These are phyloP conservation scores for Rhodosporidiobolus odoratus DNA, from an alignment of 768 basidiomycete genomes.

Conservation along the genomic window DNA sequence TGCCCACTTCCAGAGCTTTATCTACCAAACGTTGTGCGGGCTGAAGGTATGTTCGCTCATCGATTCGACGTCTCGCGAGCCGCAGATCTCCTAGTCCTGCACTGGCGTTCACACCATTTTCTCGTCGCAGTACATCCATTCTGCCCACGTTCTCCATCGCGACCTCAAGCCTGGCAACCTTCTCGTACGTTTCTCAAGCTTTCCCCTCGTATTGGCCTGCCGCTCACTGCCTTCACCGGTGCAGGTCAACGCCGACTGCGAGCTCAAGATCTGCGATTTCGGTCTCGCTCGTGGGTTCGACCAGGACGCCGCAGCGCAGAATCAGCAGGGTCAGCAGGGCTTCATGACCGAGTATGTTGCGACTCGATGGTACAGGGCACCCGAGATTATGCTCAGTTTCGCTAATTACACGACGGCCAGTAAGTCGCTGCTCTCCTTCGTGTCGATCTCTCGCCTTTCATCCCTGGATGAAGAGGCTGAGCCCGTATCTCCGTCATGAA, in stretches of 20 bases:
- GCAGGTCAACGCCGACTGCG: slow-evolving; percentile 96
- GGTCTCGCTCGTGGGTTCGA: slow-evolving; percentile 63
- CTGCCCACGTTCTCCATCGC: slow-evolving; percentile 51
- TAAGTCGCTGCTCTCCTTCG: slow-evolving; percentile 29
- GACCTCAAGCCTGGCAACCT: slow-evolving; percentile 53
- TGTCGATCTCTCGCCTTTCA: neutral
- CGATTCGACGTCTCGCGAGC: too few relatives aligned
- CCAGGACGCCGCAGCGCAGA: slow-evolving; percentile 48
- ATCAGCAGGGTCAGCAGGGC: slow-evolving; percentile 54
- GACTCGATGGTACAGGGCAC: slow-evolving; percentile 97
- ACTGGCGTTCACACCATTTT: neutral
- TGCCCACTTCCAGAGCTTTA: slow-evolving; percentile 64
- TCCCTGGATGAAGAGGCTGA: neutral
- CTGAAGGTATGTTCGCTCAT: slow-evolving; percentile 59
- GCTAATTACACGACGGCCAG: slow-evolving; percentile 49
- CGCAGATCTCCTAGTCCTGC: too few relatives aligned
- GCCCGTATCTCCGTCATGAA: neutral
- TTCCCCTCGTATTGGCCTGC: neutral
- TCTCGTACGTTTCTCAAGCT: slow-evolving; percentile 40
- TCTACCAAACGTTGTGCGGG: slow-evolving; percentile 97
- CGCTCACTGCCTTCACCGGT: neutral
- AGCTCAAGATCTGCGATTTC: slow-evolving; percentile 98
- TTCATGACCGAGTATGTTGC: slow-evolving; percentile 96
- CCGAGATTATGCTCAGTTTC: slow-evolving; percentile 88
- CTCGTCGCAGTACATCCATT: slow-evolving; percentile 50